phyloP scores from a whole-genome alignment of 371 early-diverging fungal species.

The Chytridium lagenaria region DNA sequence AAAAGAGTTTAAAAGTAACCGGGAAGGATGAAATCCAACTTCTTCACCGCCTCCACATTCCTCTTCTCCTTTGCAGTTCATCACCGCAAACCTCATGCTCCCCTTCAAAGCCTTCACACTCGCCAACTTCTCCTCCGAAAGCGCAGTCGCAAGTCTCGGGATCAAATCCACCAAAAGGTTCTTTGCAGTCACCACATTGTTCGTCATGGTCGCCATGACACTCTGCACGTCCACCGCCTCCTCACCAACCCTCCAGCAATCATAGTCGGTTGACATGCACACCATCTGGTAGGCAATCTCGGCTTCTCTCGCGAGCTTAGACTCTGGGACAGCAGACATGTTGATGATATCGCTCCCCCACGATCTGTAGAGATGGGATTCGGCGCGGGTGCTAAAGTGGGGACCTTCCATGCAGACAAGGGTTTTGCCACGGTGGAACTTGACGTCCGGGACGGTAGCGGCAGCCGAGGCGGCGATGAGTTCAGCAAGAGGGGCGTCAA shows the following conservation, averaged over 20 bases:
- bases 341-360: constrained; percentile 94
- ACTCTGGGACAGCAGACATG: constrained; percentile 95
- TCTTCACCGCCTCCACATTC: constrained; percentile 69
- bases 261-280: constrained; percentile 99
- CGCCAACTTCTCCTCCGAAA: constrained; percentile 62
- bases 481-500: constrained; percentile 76
- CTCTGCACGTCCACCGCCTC: constrained; percentile 91
- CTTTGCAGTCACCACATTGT: constrained; percentile 86
- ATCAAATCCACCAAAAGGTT: constrained; percentile 77
- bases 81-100: constrained; percentile 73
- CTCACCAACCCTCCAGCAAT: constrained; percentile 94
- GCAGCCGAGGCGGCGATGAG: constrained; percentile 64
- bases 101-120: constrained; percentile 68
- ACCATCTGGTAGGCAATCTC: constrained; percentile 97
- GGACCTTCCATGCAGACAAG: constrained; percentile 98
- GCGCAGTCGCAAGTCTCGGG: constrained; percentile 65
- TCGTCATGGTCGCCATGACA: constrained; percentile 88
- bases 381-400: constrained; percentile 95
- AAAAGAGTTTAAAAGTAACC: constrained; percentile 34
- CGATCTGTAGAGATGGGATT: constrained; percentile 92
- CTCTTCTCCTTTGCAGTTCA: constrained; percentile 79
- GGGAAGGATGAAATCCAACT: constrained; percentile 83
- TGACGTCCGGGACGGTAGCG: constrained; percentile 36
- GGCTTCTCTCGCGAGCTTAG: constrained; percentile 96
- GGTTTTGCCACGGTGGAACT: constrained; percentile 80